Percentiles rank a stretch among this genome's conserved stretches.
phyloP scores from a whole-genome alignment of 2,329 filamentous ascomycete species.

The Alternaria brassicae region DNA sequence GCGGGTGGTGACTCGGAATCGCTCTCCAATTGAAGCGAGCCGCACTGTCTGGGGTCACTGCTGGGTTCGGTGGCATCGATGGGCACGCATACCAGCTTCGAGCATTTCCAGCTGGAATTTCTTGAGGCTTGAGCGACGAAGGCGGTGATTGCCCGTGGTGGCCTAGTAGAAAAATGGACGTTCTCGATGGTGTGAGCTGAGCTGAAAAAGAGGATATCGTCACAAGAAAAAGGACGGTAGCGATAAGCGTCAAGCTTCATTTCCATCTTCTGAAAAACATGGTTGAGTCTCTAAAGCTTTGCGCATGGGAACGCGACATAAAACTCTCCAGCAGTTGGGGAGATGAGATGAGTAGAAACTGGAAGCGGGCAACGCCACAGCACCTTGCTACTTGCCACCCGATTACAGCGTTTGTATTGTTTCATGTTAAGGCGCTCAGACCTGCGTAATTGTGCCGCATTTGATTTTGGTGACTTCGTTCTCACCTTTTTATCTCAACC shows the following conservation, averaged over 20 bases:
- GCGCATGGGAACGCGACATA: background rate
- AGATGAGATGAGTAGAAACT: background rate
- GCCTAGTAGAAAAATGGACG: background rate
- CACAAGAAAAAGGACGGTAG: background rate
- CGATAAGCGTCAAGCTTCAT: background rate
- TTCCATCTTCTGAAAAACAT: background rate
- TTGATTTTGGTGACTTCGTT: background rate
- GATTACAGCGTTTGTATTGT: background rate
- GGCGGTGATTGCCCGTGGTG: background rate
- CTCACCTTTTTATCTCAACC: background rate
- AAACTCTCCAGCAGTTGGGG: background rate
- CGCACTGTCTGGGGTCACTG: background rate
- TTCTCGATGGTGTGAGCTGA: background rate
- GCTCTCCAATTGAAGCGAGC: background rate
- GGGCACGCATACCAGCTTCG: background rate
- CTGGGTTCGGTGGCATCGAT: background rate
- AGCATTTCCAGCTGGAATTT: background rate
- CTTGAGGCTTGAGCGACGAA: background rate
- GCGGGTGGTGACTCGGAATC: too few species aligned
- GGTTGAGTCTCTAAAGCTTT: background rate
- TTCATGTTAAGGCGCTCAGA: background rate
- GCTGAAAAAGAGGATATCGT: background rate
- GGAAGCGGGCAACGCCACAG: background rate
- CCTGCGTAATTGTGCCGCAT: background rate
- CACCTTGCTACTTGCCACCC: background rate